Evolutionary conservation across 1,284 basidiomycete species (phyloP).

Genomic region (Rhodotorula sp.): DNA sequence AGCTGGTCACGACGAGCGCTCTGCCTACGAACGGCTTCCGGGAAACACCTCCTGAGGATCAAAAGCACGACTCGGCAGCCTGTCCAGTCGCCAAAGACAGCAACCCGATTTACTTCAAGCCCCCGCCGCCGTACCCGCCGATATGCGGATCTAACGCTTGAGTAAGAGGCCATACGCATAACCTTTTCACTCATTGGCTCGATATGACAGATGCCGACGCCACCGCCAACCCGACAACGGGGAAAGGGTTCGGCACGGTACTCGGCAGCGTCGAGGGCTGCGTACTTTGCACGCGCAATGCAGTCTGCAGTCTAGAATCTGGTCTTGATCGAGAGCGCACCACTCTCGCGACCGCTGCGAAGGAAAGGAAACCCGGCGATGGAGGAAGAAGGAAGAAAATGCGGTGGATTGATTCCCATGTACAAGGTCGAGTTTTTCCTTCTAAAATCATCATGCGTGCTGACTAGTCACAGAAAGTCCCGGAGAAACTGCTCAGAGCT

Average conservation of each 20-base stretch:
- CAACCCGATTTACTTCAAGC: constrained; percentile 43
- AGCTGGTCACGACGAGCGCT: too few relatives aligned
- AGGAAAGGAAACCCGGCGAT: background rate
- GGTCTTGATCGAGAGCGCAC: background rate
- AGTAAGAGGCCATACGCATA: constrained; percentile 57
- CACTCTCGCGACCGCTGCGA: background rate
- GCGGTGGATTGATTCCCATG: background rate
- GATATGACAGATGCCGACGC: constrained; percentile 53
- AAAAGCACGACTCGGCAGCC: too few relatives aligned
- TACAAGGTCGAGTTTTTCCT: background rate
- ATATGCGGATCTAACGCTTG: constrained; percentile 58
- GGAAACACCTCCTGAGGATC: too few relatives aligned
- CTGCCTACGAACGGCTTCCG: too few relatives aligned
- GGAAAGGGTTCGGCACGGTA: background rate
- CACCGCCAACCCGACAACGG: too few relatives aligned
- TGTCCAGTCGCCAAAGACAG: too few relatives aligned
- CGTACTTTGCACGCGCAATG: background rate
- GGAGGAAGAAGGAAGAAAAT: background rate
- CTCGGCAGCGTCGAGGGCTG: background rate
- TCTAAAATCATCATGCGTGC: background rate
- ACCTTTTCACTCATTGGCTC: constrained; percentile 64
- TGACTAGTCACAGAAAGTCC: background rate
- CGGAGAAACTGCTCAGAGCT: background rate
- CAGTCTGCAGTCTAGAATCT: background rate
- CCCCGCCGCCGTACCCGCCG: constrained; percentile 59